Conservation (phyloP, 176 grass and related monocot genomes). For the Eragrostis curvula region DNA sequence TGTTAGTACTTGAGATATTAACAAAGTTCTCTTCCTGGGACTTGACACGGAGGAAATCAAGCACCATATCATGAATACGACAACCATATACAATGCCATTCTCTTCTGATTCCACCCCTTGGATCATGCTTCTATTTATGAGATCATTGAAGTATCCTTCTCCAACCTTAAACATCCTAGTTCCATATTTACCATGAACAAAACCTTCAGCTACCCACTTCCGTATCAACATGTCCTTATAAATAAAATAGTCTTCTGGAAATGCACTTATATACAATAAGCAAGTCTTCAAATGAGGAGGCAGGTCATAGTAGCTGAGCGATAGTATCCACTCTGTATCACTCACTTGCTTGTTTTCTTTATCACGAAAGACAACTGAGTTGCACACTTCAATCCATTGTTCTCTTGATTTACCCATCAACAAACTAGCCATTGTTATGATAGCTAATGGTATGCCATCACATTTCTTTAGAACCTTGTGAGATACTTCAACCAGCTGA, state of each 20-base stretch:
- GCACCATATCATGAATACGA: background rate
- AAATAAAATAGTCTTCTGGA: background rate
- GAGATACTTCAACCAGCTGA: background rate
- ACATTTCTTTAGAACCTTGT: background rate
- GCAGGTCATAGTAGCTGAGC: constrained; percentile 18
- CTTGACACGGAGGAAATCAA: background rate
- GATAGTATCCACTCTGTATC: background rate
- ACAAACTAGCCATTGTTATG: background rate
- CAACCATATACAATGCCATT: background rate
- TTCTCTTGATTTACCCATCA: background rate
- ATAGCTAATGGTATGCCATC: constrained; percentile 12
- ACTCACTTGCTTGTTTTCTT: background rate
- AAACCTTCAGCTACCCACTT: constrained; percentile 17
- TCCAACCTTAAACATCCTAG: background rate
- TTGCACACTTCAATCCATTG: background rate
- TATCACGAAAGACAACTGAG: background rate
- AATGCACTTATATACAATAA: background rate
- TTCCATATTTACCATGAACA: background rate
- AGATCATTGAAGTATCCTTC: constrained; percentile 16
- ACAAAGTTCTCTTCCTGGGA: background rate
- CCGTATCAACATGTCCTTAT: background rate
- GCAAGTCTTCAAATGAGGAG: background rate
- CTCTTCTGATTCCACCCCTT: fast-evolving
- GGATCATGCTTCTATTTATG: background rate
- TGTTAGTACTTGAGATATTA: background rate